A percentile compares a stretch with the other conserved stretches of the same genome.
Evolutionary conservation across 352 stramenopile genomes (phyloP).

Genomic region (Elongisporangium undulatum): DNA sequence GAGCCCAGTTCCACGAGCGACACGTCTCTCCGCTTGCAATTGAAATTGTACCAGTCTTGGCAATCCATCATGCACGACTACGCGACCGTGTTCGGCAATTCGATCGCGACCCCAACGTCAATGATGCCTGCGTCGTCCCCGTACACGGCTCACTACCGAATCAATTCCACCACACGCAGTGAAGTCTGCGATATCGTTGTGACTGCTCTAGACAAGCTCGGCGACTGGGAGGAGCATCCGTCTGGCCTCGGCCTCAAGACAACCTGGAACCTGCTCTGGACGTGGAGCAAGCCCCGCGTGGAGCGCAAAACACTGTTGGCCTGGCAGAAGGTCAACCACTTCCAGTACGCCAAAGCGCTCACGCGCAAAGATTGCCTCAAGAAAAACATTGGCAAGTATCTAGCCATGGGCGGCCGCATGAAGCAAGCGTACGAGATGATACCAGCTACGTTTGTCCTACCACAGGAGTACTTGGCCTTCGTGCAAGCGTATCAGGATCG

Average conservation of each 20-base stretch:
- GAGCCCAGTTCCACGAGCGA: conserved; percentile 16
- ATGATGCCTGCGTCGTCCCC: conserved; percentile 30
- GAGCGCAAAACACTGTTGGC: conserved; percentile 77
- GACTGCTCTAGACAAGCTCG: conserved; percentile 47
- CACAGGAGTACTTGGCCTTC: conserved; percentile 90
- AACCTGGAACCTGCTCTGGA: conserved; percentile 91
- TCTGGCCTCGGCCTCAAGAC: conserved; percentile 79
- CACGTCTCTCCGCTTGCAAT: conserved; percentile 54
- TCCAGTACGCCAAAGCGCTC: conserved; percentile 85
- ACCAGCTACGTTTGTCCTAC: conserved; percentile 91
- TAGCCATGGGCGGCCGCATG: conserved; percentile 37
- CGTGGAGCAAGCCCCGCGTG: conserved; percentile 85
- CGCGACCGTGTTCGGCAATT: conserved; percentile 65
- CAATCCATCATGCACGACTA: conserved; percentile 87
- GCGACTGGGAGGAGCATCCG: conserved; percentile 72
- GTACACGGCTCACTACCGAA: conserved; percentile 68
- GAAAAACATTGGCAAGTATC: conserved; percentile 73
- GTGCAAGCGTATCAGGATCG: conserved; percentile 80
- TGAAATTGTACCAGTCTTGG: conserved; percentile 81
- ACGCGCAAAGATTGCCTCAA: conserved; percentile 95
- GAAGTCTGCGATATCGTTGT: conserved; percentile 86
- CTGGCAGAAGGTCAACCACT: conserved; percentile 96
- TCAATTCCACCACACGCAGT: conserved; percentile 68
- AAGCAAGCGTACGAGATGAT: conserved; percentile 86
- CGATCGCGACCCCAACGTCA: conserved; percentile 23